phyloP scores from a whole-genome alignment of 306 rosid species.

The Pterocarpus macrocarpus region DNA sequence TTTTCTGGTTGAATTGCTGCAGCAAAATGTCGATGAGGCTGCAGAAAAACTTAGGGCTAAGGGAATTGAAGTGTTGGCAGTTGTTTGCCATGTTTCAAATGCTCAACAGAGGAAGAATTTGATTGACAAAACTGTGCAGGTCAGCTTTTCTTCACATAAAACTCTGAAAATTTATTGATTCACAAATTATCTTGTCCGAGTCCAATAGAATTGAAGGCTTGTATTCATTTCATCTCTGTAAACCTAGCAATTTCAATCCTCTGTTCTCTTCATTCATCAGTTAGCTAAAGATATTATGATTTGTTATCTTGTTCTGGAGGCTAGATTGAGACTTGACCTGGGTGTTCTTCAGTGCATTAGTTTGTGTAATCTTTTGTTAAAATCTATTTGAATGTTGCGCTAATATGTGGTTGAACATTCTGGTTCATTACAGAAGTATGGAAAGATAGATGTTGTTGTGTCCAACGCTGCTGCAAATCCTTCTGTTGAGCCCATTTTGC shows the following conservation, averaged over 20 bases:
- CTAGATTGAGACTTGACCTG: constrained; percentile 28
- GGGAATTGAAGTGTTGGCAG: constrained; percentile 78
- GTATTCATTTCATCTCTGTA: neutral
- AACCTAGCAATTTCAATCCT: neutral
- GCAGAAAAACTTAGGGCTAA: constrained; percentile 69
- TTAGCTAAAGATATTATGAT: neutral
- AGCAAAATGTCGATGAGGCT: constrained; percentile 95
- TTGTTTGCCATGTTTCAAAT: constrained; percentile 90
- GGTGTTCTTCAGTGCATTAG: neutral
- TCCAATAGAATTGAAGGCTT: neutral
- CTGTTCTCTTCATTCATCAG: neutral
- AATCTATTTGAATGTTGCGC: constrained; percentile 25
- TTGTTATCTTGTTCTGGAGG: constrained; percentile 27
- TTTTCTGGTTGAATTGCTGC: constrained; percentile 34
- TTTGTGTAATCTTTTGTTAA: constrained; percentile 18
- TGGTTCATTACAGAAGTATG: constrained; percentile 77
- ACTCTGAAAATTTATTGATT: neutral
- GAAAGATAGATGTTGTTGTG: constrained; percentile 87
- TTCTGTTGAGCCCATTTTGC: constrained; percentile 70
- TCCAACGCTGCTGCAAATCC: constrained; percentile 99
- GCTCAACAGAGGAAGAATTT: constrained; percentile 83
- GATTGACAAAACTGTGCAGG: constrained; percentile 79
- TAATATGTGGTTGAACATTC: constrained; percentile 34
- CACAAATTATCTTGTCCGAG: neutral
- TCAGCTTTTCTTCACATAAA: constrained; percentile 38